Percentiles rank a stretch among this genome's conserved stretches.
These are phyloP conservation scores for Ascochyta rabiei DNA, from an alignment of 2,329 filamentous ascomycete species.

Conservation along the genomic window DNA sequence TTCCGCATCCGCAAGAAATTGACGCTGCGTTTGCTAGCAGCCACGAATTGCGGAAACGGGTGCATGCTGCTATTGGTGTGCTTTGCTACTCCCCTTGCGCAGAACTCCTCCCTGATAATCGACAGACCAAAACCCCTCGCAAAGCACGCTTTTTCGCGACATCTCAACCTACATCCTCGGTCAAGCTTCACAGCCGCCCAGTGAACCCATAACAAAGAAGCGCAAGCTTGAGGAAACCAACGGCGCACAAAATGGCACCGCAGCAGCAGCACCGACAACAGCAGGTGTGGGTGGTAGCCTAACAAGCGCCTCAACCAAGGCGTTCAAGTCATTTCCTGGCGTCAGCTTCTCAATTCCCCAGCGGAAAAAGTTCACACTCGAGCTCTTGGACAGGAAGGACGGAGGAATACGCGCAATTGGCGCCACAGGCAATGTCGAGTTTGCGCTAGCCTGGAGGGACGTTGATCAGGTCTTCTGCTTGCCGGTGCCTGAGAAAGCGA, in stretches of 20 bases:
- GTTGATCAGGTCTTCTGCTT: slow-evolving; percentile 66
- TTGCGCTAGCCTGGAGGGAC: slow-evolving; percentile 57
- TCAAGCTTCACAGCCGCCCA: slow-evolving; percentile 26
- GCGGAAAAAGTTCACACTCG: slow-evolving; percentile 67
- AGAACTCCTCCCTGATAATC: not conserved
- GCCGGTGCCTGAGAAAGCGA: slow-evolving; percentile 68
- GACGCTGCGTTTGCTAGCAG: slow-evolving; percentile 44
- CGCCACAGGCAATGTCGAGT: slow-evolving; percentile 60
- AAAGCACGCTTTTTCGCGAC: slow-evolving; percentile 44
- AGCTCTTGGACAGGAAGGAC: slow-evolving; percentile 56
- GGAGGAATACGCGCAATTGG: slow-evolving; percentile 57
- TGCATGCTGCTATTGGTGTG: slow-evolving; percentile 46
- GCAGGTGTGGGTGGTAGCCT: slow-evolving; percentile 23
- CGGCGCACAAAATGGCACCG: slow-evolving; percentile 22
- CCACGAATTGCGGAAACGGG: slow-evolving; percentile 45
- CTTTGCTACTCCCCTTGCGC: not conserved
- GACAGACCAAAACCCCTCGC: slow-evolving; percentile 39
- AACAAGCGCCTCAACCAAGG: slow-evolving; percentile 28
- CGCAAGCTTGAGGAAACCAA: slow-evolving; percentile 45
- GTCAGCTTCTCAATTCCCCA: slow-evolving; percentile 67
- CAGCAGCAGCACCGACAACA: not conserved
- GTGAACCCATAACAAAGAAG: slow-evolving; percentile 46
- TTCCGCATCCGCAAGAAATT: slow-evolving; percentile 36
- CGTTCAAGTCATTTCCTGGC: slow-evolving; percentile 50
- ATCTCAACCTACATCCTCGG: slow-evolving; percentile 45